Percentiles rank a stretch among this genome's conserved stretches.
phyloP scores from a whole-genome alignment of 2,329 filamentous ascomycete species.

The Alternaria sp. region DNA sequence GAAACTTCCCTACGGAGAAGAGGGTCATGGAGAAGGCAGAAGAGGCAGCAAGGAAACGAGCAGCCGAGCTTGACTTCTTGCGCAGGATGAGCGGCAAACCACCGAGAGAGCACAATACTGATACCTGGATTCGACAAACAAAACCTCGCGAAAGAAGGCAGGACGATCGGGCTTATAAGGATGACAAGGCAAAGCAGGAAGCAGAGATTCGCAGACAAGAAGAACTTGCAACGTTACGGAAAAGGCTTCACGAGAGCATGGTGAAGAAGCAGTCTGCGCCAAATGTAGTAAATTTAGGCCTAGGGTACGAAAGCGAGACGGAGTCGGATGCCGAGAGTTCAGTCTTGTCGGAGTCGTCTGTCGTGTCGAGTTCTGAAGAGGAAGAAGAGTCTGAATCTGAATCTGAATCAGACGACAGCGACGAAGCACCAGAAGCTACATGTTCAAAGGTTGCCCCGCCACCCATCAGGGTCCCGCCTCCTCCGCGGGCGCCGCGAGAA shows the following conservation, averaged over 20 bases:
- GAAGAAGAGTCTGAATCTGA: conserved; percentile 20
- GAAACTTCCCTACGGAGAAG: conserved; percentile 79
- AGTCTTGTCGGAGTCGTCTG: conserved; percentile 39
- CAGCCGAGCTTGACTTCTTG: conserved; percentile 53
- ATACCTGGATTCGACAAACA: not conserved
- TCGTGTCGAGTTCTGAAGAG: conserved; percentile 46
- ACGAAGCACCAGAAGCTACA: conserved; percentile 47
- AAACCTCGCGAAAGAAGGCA: conserved; percentile 13
- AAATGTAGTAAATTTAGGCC: conserved; percentile 36
- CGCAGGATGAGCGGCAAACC: conserved; percentile 36
- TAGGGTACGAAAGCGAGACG: conserved; percentile 46
- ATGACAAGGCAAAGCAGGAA: conserved; percentile 10
- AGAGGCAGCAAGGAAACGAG: conserved; percentile 42
- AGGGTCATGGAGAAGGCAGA: conserved; percentile 71
- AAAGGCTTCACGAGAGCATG: conserved; percentile 47
- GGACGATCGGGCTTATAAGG: not conserved
- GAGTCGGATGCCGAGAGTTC: conserved; percentile 37
- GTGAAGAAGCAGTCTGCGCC: conserved; percentile 26
- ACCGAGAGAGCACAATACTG: conserved; percentile 7
- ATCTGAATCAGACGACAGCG: conserved; percentile 32
- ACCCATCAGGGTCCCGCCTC: conserved; percentile 27
- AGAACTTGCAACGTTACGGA: conserved; percentile 48
- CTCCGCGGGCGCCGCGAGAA: conserved; percentile 14
- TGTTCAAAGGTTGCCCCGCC: conserved; percentile 47
- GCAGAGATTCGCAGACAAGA: conserved; percentile 13